phyloP scores from a whole-genome alignment of 176 grass and related monocot species.

The Carex pumila region DNA sequence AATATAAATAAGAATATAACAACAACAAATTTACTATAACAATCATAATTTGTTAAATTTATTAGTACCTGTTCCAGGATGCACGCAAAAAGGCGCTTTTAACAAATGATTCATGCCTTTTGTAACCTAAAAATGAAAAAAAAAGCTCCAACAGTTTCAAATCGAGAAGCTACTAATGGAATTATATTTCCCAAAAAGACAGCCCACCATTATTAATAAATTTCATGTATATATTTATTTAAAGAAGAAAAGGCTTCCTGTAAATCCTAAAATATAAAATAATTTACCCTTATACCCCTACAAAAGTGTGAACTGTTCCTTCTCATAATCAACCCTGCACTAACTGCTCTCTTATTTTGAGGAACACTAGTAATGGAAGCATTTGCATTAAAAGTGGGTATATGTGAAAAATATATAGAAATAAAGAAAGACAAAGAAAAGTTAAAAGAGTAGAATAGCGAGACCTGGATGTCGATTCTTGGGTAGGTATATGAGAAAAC shows the following conservation, averaged over 20 bases:
- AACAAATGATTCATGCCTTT: slow-evolving; percentile 99
- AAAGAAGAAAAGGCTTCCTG: not conserved
- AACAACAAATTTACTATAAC: not conserved
- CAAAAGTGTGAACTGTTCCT: not conserved
- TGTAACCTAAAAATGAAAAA: slow-evolving; percentile 50
- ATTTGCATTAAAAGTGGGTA: not conserved
- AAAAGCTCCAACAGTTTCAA: not conserved
- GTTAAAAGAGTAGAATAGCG: slow-evolving; percentile 8
- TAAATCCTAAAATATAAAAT: not conserved
- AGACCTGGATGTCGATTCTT: slow-evolving; percentile 97
- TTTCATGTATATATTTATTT: not conserved
- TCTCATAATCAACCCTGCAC: not conserved
- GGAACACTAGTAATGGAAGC: not conserved
- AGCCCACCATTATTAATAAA: not conserved
- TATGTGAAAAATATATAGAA: not conserved
- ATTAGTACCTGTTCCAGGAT: slow-evolving; percentile 76
- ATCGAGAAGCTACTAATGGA: not conserved
- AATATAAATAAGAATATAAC: slow-evolving; percentile 9
- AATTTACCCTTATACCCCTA: not conserved
- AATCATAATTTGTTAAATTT: not conserved
- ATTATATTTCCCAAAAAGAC: not conserved
- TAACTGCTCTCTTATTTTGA: not conserved
- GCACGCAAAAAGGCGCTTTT: slow-evolving; percentile 91
- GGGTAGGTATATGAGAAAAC: slow-evolving; percentile 91
- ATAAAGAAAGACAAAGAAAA: not conserved